Evolutionary conservation across 2,329 filamentous ascomycete species (phyloP).

Genomic region (Trichothecium sympodiale): DNA sequence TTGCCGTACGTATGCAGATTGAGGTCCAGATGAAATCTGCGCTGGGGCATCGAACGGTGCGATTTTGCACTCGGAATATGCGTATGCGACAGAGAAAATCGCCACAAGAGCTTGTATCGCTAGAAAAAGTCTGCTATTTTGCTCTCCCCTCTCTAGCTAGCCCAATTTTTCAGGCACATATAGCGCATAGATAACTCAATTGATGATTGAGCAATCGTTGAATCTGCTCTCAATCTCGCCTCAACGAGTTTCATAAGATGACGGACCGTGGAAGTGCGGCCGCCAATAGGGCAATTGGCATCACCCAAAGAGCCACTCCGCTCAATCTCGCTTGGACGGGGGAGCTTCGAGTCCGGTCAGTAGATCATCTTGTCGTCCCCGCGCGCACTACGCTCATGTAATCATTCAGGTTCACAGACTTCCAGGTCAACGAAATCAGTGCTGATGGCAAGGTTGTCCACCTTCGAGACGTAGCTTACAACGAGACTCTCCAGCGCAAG

Average conservation of each 20-base stretch:
- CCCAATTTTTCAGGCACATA: too few relatives aligned
- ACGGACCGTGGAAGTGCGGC: slow-evolving; percentile 20
- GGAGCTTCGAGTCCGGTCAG: slow-evolving; percentile 26
- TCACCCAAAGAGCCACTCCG: slow-evolving; percentile 27
- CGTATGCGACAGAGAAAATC: too few relatives aligned
- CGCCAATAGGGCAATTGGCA: slow-evolving; percentile 24
- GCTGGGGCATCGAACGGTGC: slow-evolving; percentile 4
- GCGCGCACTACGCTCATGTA: background rate
- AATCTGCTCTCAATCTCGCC: too few relatives aligned
- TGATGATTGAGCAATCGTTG: too few relatives aligned
- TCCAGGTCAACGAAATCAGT: slow-evolving; percentile 81
- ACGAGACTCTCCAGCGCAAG: slow-evolving; percentile 4
- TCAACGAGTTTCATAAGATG: slow-evolving; percentile 11
- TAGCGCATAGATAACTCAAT: too few relatives aligned
- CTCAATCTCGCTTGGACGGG: slow-evolving; percentile 25
- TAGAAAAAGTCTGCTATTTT: too few relatives aligned
- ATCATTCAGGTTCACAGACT: slow-evolving; percentile 67
- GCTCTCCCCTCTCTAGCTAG: too few relatives aligned
- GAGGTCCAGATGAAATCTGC: background rate
- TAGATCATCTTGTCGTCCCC: background rate
- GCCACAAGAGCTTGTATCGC: too few relatives aligned
- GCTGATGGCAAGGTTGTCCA: slow-evolving; percentile 68
- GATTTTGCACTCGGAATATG: background rate
- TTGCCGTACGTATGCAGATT: too few relatives aligned
- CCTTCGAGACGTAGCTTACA: slow-evolving; percentile 28